Base-by-base conservation (phyloP, 2,329 filamentous ascomycete genomes). In the Trichoderma breve region DNA sequence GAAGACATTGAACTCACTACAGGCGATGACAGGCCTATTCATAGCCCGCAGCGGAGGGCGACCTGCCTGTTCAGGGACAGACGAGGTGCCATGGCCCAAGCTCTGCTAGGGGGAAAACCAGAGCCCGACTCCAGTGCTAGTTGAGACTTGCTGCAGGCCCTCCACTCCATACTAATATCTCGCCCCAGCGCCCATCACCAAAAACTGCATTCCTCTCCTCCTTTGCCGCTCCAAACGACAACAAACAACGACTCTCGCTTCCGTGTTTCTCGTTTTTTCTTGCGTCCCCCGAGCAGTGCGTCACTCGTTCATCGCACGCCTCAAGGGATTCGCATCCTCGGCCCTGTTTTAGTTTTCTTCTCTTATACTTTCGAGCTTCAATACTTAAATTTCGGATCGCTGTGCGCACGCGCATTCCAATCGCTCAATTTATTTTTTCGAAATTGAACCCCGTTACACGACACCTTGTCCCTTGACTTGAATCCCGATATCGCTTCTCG, bases 201-300 rank as follows among this genome's bases (percentile, higher is more conserved):
- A 15, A 14, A n/a, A 12, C 11, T 11, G 21, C 24, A 58, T 67
- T 67, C 24, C 64, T 39, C 39, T 53, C 51, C 58, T 34, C 26
- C 51, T 53, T 53, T 53, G 47, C 47, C 57, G 26, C 26, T 26
- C 21, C 32, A 28, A 28, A 34, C 28, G 15, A 67, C 61, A 60
- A 61, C 53, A 69, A 60, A 65, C 63, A 55, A 32, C 6, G 34
- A n/a, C 55, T 60, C 51, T 72, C 53, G 55, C 61, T 60, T 67
- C 43, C 36, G 5, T 66, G 36, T 55, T 67, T 58, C 43, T 53
- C n/a, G 36, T 72, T 36, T 43, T 8, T 3, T n/a, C n/a, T 39
- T 32, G 57, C 58, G 28, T 12, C 26, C 34, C 26, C 26, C 15
- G 26, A 60, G 66, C 36, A 26, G 55, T 69, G 66, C 71, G 66